Conservation (phyloP, 208 protist species). For the Acanthamoeba healyi region DNA sequence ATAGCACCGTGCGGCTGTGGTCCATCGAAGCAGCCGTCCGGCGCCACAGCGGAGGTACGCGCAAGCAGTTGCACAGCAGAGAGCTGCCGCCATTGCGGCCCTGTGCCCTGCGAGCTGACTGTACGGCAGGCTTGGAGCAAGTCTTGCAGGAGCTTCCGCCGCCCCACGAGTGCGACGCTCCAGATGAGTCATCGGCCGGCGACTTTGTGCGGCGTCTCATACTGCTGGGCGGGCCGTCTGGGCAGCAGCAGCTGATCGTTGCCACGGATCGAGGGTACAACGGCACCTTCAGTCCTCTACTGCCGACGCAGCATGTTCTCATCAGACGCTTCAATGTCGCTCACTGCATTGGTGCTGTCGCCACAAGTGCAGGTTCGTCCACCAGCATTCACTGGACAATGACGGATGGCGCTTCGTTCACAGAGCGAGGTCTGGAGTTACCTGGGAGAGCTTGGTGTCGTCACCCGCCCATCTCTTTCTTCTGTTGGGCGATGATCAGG, state of each 20-base stretch:
- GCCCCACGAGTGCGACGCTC: not conserved
- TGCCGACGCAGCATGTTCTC: not conserved
- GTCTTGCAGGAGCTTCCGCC: not conserved
- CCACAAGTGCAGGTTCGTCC: too few relatives aligned
- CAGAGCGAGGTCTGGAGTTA: not conserved
- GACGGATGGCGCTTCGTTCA: constrained; percentile 32
- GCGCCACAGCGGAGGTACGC: constrained; percentile 35
- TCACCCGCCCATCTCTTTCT: not conserved
- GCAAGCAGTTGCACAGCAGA: not conserved
- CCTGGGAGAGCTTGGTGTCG: constrained; percentile 4
- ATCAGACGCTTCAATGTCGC: too few relatives aligned
- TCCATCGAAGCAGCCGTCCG: not conserved
- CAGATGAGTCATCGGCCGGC: not conserved
- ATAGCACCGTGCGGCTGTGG: constrained; percentile 33
- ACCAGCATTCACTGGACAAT: not conserved
- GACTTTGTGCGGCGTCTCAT: constrained; percentile 9
- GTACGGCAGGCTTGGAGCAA: not conserved
- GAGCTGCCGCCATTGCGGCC: not conserved
- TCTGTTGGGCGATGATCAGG: not conserved
- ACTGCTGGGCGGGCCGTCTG: not conserved
- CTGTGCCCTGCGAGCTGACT: too few relatives aligned
- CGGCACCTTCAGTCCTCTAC: not conserved
- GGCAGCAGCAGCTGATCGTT: not conserved
- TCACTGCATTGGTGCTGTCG: not conserved
- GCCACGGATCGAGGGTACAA: constrained; percentile 58